Conservation (phyloP, 257 asterid species). For the Solanum commersonii region DNA sequence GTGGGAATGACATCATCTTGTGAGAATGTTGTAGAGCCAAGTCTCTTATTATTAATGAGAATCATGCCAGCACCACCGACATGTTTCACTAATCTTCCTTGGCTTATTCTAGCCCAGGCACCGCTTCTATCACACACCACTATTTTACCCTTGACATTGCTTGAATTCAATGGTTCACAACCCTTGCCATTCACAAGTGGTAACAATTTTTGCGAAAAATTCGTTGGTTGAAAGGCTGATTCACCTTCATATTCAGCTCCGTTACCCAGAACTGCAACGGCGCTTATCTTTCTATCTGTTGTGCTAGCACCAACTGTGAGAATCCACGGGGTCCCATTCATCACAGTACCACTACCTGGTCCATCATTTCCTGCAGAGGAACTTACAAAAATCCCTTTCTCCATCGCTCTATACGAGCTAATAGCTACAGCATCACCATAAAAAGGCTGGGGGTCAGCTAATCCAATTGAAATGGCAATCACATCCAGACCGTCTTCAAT, state of each 20-base stretch:
- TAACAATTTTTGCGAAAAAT: neutral
- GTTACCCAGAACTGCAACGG: neutral
- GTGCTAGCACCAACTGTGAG: conserved; percentile 3
- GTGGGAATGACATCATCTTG: neutral
- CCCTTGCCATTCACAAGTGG: neutral
- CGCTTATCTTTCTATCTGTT: neutral
- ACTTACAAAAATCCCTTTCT: neutral
- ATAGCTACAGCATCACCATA: neutral
- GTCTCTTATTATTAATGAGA: neutral
- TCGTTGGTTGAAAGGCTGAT: neutral
- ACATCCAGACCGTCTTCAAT: conserved; percentile 4
- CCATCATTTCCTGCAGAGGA: neutral
- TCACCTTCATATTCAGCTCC: neutral
- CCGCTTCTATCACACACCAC: neutral
- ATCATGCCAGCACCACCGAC: conserved; percentile 1
- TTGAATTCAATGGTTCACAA: neutral
- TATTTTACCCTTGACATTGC: neutral
- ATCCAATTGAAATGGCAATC: neutral
- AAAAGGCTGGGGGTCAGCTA: neutral
- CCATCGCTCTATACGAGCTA: neutral
- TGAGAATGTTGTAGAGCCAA: neutral
- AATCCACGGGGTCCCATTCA: neutral
- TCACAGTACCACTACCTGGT: neutral
- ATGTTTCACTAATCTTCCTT: neutral
- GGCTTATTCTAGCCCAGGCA: neutral